Base-by-base conservation (phyloP, 2,329 filamentous ascomycete species). In the Westerdykella sp. region DNA sequence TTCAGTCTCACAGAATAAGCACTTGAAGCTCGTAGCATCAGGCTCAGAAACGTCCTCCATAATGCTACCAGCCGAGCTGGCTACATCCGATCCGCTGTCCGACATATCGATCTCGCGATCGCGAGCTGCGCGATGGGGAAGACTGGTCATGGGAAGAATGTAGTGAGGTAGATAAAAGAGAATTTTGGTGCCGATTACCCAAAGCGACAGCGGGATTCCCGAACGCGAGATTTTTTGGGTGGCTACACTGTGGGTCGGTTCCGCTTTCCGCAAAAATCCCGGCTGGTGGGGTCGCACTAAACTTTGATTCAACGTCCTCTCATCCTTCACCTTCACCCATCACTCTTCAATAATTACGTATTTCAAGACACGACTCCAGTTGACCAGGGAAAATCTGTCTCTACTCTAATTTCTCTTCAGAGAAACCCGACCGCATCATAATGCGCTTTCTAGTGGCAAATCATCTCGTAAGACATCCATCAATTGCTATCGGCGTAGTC, bases 161-260 rank as follows among this genome's bases (percentile, higher is more conserved):
- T 35, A 15, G 32, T 34, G 30, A 32, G 30, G 12, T 32, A 6
- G 18, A 75, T 94, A 16, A 88, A 95, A 91, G 65, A 85, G 4
- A 85, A 72, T 83, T 95, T 83, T 95, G 6, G 80, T 95, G 14
- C 89, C 86, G 25, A 77, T 95, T 42, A 79, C 95, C 49, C 87
- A 95, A 66, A 87, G 83, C 41, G 84, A 90, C 69, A 91, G 91
- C 25, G 9, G 25, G 25, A 28, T 28, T 28, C 25, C 25, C 25
- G 9, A 28, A 28, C 32, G 6, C 16, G 32, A 35, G n/a, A 13
- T 15, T 32, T 32, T 32, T 32, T 32, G 30, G 30, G 30, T 14
- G 30, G 14, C 30, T 12, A 12, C 14, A 18, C 32, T 15, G n/a
- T 18, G 32, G 32, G n/a, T 35, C n/a, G 32, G 32, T 35, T 35